A percentile compares a stretch with the other conserved stretches of the same genome.
phyloP scores from a whole-genome alignment of 75 land plant species.

The Adiantum capillusveneris region DNA sequence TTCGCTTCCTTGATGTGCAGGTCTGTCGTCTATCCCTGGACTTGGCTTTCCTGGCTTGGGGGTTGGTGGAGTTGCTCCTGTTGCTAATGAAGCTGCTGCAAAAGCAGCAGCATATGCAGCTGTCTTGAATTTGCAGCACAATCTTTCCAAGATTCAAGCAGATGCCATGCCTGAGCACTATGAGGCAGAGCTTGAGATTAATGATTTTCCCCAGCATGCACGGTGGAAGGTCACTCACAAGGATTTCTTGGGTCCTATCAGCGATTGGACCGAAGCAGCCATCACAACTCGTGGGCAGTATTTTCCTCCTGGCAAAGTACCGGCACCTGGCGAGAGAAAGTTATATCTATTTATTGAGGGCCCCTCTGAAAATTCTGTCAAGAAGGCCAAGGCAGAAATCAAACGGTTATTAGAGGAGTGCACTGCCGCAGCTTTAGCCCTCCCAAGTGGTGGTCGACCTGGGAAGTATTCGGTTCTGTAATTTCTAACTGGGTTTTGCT shows the following conservation, averaged over 20 bases:
- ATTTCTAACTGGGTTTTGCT: conserved; percentile 1
- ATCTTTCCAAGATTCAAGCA: conserved; percentile 79
- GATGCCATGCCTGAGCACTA: conserved; percentile 89
- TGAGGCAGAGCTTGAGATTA: conserved; percentile 95
- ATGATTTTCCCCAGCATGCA: conserved; percentile 97
- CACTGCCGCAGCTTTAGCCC: conserved; percentile 49
- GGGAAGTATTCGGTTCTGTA: conserved; percentile 85
- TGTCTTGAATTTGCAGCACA: conserved; percentile 84
- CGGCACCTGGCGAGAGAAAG: conserved; percentile 86
- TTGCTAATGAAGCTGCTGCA: conserved; percentile 57
- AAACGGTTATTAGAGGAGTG: conserved; percentile 86
- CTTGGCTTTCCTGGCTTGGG: conserved; percentile 18
- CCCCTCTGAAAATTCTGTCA: conserved; percentile 82
- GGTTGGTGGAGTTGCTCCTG: conserved; percentile 19
- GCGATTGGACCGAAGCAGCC: conserved; percentile 96
- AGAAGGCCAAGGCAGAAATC: conserved; percentile 81
- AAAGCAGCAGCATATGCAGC: conserved; percentile 77
- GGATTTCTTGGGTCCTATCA: conserved; percentile 96
- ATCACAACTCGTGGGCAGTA: conserved; percentile 93
- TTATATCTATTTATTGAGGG: conserved; percentile 95
- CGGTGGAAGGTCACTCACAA: conserved; percentile 97
- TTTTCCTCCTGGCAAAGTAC: conserved; percentile 73
- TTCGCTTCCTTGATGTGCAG: too few species aligned
- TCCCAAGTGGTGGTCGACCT: conserved; percentile 79
- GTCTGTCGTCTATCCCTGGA: conserved; percentile 11